Evolutionary conservation across 2,329 filamentous ascomycete genomes (phyloP).

Genomic region (Emergomyces africanus): DNA sequence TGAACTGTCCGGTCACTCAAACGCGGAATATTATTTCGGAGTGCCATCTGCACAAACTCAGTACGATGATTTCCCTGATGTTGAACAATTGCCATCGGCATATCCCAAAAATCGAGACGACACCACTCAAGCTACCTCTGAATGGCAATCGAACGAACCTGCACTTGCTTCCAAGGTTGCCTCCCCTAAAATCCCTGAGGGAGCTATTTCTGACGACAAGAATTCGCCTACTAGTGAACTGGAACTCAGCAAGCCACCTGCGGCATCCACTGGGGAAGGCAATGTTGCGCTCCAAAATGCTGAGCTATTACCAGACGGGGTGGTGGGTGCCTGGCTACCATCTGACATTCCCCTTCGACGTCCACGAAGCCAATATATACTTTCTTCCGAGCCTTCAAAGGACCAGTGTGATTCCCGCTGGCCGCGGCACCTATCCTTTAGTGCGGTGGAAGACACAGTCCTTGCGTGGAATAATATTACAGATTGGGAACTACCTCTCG

Average conservation of each 20-base stretch:
- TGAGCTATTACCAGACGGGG: background rate
- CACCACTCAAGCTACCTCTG: background rate
- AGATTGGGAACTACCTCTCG: slow-evolving; percentile 15
- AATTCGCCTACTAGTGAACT: background rate
- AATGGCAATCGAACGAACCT: background rate
- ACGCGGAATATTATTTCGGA: slow-evolving; percentile 20
- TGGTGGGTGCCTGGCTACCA: background rate
- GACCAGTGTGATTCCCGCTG: slow-evolving; percentile 20
- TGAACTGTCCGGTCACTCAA: slow-evolving; percentile 18
- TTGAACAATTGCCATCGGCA: background rate
- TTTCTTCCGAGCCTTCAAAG: slow-evolving; percentile 12
- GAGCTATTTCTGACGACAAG: background rate
- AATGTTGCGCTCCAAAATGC: background rate
- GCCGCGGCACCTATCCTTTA: slow-evolving; percentile 35
- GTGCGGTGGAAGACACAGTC: slow-evolving; percentile 34
- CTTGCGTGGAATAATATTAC: slow-evolving; percentile 23
- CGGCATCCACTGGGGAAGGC: background rate
- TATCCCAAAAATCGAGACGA: background rate
- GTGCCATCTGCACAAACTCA: background rate
- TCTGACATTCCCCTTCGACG: slow-evolving; percentile 16
- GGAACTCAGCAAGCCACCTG: background rate
- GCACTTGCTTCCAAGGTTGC: background rate
- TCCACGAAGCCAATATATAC: slow-evolving; percentile 24
- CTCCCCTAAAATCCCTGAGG: background rate
- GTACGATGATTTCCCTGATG: background rate